Conservation (phyloP, 148 eudicot genomes). For the Fallopia convolvulus region DNA sequence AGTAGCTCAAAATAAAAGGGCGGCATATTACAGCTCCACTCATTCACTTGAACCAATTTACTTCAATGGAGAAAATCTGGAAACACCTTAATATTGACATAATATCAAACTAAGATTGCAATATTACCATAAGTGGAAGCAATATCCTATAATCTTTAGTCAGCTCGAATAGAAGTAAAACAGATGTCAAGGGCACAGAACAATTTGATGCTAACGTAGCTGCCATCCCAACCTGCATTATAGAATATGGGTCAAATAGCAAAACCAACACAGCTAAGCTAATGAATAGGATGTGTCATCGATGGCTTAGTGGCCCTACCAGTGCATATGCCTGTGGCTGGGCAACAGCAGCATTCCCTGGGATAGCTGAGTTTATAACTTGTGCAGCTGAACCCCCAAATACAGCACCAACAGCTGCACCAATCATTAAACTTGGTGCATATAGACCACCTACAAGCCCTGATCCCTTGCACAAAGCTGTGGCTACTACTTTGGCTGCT, state of each 20-base stretch:
- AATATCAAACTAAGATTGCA: slow-evolving; percentile 6
- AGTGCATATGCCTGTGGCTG: slow-evolving; percentile 97
- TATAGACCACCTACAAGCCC: slow-evolving; percentile 96
- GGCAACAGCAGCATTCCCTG: slow-evolving; percentile 84
- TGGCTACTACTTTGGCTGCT: slow-evolving; percentile 92
- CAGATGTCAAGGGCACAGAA: slow-evolving; percentile 96
- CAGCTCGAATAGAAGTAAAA: slow-evolving; percentile 89
- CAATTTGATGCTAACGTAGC: slow-evolving; percentile 95
- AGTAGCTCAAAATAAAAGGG: neutral
- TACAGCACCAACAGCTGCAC: slow-evolving; percentile 98
- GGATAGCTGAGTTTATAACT: slow-evolving; percentile 70
- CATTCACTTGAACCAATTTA: neutral
- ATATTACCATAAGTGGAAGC: slow-evolving; percentile 91
- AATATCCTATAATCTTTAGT: slow-evolving; percentile 91
- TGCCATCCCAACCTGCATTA: slow-evolving; percentile 96
- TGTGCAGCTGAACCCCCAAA: slow-evolving; percentile 89
- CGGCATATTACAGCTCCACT: neutral
- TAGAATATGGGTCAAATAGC: neutral
- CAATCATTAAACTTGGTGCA: slow-evolving; percentile 98
- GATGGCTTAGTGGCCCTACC: slow-evolving; percentile 30
- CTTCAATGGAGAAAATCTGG: neutral
- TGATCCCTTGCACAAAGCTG: slow-evolving; percentile 88
- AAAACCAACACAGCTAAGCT: neutral
- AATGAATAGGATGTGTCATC: neutral
- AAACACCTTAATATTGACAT: neutral